Evolutionary conservation across 2,329 filamentous ascomycete genomes (phyloP).

Genomic region (Ophiostoma montium): DNA sequence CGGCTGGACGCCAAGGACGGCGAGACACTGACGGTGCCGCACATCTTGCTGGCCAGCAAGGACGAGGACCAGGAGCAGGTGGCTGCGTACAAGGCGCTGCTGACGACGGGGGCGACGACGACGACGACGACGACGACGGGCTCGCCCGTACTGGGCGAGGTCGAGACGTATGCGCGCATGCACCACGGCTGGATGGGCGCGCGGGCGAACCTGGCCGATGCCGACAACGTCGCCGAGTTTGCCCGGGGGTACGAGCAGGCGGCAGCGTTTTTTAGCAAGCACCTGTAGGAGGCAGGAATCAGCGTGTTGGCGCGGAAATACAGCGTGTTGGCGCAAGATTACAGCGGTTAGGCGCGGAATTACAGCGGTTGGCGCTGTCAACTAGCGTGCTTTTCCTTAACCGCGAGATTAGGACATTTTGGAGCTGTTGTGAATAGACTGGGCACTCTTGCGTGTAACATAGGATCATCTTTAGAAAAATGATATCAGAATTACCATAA

Average conservation of each 20-base stretch:
- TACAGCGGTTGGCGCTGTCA: neutral
- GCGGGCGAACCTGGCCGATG: slow-evolving; percentile 30
- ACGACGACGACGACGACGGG: no score
- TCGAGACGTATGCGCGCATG: slow-evolving; percentile 36
- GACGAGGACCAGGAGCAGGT: slow-evolving; percentile 32
- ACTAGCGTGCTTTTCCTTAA: no score
- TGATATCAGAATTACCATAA: no score
- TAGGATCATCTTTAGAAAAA: no score
- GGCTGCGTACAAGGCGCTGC: slow-evolving; percentile 26
- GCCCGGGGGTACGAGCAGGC: slow-evolving; percentile 33
- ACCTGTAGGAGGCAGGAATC: slow-evolving; percentile 22
- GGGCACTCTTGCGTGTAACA: no score
- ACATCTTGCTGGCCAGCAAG: slow-evolving; percentile 35
- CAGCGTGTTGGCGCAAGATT: no score
- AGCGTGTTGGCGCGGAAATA: no score
- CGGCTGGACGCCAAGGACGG: slow-evolving; percentile 27
- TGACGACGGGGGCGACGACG: no score
- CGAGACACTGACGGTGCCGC: slow-evolving; percentile 28
- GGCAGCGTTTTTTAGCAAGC: slow-evolving; percentile 28
- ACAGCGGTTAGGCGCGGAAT: neutral
- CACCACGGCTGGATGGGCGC: slow-evolving; percentile 48
- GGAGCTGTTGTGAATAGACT: no score
- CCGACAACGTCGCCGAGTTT: slow-evolving; percentile 31
- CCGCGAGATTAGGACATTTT: no score
- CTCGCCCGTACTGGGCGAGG: no score